Evolutionary conservation across 1,284 basidiomycete species (phyloP).

Genomic region (Puccinia hordei): DNA sequence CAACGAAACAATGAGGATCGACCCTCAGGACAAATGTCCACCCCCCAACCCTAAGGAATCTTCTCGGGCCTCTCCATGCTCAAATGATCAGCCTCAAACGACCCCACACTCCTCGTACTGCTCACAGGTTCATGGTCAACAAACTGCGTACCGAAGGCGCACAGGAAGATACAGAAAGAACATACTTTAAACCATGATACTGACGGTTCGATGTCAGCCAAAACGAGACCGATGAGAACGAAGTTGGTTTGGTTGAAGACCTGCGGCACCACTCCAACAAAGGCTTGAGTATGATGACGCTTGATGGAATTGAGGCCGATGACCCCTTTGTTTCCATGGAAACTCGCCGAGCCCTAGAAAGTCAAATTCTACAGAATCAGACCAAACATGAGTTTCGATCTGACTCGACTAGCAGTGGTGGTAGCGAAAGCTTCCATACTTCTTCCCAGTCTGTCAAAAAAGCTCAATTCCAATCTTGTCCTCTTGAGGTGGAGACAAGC

Average conservation of each 20-base stretch:
- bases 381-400: slow-evolving; percentile 26
- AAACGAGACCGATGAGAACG: not conserved
- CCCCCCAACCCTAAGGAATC: slow-evolving; percentile 36
- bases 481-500: not conserved
- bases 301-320: slow-evolving; percentile 45
- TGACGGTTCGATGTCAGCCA: slow-evolving; percentile 10
- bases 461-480: not conserved
- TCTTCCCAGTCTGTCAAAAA: not conserved
- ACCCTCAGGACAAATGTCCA: slow-evolving; percentile 1
- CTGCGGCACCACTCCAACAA: slow-evolving; percentile 13
- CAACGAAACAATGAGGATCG: slow-evolving; percentile 1
- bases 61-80: slow-evolving; percentile 42
- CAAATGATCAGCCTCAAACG: slow-evolving; percentile 38
- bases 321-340: slow-evolving; percentile 49
- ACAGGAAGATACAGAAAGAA: slow-evolving; percentile 2
- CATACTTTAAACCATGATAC: slow-evolving; percentile 21
- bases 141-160: slow-evolving; percentile 36
- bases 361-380: slow-evolving; percentile 34
- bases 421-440: slow-evolving; percentile 8
- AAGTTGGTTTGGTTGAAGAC: not conserved
- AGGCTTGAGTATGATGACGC: slow-evolving; percentile 31
- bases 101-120: slow-evolving; percentile 45
- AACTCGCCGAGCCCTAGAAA: slow-evolving; percentile 44
- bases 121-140: slow-evolving; percentile 40
- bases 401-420: slow-evolving; percentile 21